phyloP scores from a whole-genome alignment of 1,139 yeast species.

The Candida tropicalis region DNA sequence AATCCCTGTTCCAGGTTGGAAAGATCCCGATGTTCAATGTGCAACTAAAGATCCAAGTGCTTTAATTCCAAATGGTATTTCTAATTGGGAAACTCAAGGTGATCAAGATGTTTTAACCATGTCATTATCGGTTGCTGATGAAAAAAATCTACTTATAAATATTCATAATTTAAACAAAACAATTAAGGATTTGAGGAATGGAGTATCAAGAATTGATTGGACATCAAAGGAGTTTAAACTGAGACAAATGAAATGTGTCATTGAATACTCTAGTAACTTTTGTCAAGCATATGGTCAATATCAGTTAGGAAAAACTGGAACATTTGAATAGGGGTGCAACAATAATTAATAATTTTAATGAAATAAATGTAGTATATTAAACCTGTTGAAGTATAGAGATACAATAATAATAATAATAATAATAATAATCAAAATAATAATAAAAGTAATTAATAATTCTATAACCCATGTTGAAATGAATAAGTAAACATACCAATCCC shows the following conservation, averaged over 20 bases:
- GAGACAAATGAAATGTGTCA: slow-evolving; percentile 19
- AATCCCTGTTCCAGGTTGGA: slow-evolving; percentile 36
- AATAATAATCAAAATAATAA: not conserved
- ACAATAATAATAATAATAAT: not conserved
- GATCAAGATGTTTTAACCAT: slow-evolving; percentile 32
- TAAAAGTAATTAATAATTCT: not conserved
- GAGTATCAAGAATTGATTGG: not conserved
- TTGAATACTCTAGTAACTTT: slow-evolving; percentile 21
- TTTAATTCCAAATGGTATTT: slow-evolving; percentile 42
- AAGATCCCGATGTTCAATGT: slow-evolving; percentile 29
- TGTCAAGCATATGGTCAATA: slow-evolving; percentile 23
- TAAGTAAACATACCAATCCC: not conserved
- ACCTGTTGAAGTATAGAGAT: no score
- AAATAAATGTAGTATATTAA: no score
- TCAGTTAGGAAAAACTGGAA: slow-evolving; percentile 9
- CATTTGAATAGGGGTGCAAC: no score
- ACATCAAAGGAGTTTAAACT: slow-evolving; percentile 5
- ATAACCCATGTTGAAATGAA: slow-evolving; percentile 15
- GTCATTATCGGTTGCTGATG: slow-evolving; percentile 38
- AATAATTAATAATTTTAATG: no score
- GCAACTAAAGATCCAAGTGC: slow-evolving; percentile 28
- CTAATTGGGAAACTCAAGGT: slow-evolving; percentile 26
- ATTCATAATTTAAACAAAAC: slow-evolving; percentile 9
- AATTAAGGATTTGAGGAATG: slow-evolving; percentile 4
- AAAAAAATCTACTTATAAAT: slow-evolving; percentile 35